A percentile compares a stretch with the other conserved stretches of the same genome.
These are phyloP conservation scores for Jaltomata sinuosa DNA, from an alignment of 257 asterid species.

Conservation along the genomic window DNA sequence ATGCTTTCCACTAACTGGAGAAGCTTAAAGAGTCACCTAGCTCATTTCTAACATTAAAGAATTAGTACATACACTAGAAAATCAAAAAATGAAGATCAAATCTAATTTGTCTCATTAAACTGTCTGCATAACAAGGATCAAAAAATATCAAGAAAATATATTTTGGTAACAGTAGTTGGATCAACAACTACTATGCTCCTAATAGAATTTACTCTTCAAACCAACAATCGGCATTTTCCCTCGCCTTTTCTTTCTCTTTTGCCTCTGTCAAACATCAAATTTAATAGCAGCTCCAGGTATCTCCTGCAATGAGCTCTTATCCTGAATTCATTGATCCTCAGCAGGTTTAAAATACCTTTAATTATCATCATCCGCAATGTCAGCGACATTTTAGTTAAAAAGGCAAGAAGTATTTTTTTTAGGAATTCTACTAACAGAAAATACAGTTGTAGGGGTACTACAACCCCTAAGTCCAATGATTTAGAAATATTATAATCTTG, in stretches of 20 bases:
- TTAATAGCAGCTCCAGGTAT: background rate
- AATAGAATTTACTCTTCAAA: background rate
- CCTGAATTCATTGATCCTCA: conserved; percentile 28
- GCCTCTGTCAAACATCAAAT: conserved; percentile 22
- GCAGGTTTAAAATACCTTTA: conserved; percentile 36
- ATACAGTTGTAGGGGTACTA: background rate
- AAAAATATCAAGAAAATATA: background rate
- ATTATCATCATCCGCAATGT: conserved; percentile 42
- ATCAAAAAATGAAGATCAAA: background rate
- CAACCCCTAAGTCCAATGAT: background rate
- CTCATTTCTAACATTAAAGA: background rate
- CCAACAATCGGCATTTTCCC: background rate
- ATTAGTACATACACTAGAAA: background rate
- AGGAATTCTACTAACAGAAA: background rate
- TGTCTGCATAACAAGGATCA: background rate
- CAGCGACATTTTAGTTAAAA: conserved; percentile 63
- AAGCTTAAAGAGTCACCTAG: background rate
- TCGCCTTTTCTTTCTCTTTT: conserved; percentile 15
- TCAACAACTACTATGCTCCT: background rate
- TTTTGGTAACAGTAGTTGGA: background rate
- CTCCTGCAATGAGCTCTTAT: no score
- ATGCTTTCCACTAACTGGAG: background rate
- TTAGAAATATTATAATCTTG: background rate
- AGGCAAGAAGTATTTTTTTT: background rate
- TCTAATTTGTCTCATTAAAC: background rate